Evolutionary conservation across 2,329 filamentous ascomycete species (phyloP), one percentile per base, ranked within the genome.

Genomic region (Trichoderma endophyticum): DNA sequence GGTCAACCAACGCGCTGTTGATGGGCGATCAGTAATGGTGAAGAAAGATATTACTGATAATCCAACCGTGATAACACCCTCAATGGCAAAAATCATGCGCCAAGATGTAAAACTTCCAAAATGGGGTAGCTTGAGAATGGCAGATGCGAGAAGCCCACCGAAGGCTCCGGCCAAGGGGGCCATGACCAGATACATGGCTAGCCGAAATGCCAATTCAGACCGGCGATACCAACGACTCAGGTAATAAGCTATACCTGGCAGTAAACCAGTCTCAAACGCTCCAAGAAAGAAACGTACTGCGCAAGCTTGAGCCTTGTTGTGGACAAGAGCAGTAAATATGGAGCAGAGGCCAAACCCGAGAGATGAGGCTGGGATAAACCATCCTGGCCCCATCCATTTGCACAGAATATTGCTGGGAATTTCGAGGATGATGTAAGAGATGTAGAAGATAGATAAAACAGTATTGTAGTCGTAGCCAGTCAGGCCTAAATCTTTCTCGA

Each of bases 1-100:
- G 11, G n/a, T 54, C 11, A 54, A 85, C 91, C 91, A 93, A 12
- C 83, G 82, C 0, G 91, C 91, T 0, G 90, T 91, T 69, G 87
- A 89, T 0, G 91, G 91, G 0, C 90, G 85, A 77, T 93, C 91
- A 0, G 91, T 92, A 21, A 93, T 81, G 0, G 88, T 90, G 75
- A 90, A 75, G 78, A 92, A 91, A 1, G 86, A 80, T 36, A 93
- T 83, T 2, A 92, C 18, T 0, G 86, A 84, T 0, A 93, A 78
- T 0, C 84, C 83, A n/a, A 79, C 75, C 3, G 80, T 82, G 73
- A 92, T 86, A 75, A 92, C 88, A 43, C 91, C 91, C 78, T 92
- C 91, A 34, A 92, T 90, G 32, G 86, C 87, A 72, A 92, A 92
- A 71, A 92, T 91, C 89, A 91, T 92, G 8, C 90, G 83, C 91